A percentile compares a stretch with the other conserved stretches of the same genome.
Evolutionary conservation across 495 filamentous ascomycete species (phyloP).

Genomic region (Penicillium goetzii): DNA sequence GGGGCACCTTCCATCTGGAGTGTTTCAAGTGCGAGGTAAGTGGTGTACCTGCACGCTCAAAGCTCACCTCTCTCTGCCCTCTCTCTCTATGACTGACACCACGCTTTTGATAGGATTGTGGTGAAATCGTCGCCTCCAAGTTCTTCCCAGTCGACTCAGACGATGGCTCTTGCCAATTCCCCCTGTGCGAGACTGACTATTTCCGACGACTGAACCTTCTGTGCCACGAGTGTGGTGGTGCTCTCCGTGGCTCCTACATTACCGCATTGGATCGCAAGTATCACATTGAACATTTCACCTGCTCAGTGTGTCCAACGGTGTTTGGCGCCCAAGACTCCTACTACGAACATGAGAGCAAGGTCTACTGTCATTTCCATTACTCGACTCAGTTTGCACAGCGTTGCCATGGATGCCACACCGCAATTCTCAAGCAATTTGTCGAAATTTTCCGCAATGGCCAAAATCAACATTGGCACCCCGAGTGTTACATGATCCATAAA

Average conservation of each 20-base stretch:
- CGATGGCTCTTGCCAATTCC: conserved; percentile 82
- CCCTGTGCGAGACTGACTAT: conserved; percentile 97
- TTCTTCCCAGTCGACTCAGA: conserved; percentile 97
- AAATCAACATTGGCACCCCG: conserved; percentile 99
- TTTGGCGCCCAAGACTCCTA: conserved; percentile 98
- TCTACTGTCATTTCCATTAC: conserved; percentile 99
- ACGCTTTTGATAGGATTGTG: conserved; percentile 74
- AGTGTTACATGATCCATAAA: conserved; percentile 99
- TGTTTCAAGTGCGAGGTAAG: conserved; percentile 97
- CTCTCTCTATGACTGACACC: neutral
- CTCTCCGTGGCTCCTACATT: conserved; percentile 96
- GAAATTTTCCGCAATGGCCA: conserved; percentile 97
- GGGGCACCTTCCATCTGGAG: conserved; percentile 92
- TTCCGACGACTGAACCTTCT: conserved; percentile 90
- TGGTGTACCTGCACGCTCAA: conserved; percentile 20
- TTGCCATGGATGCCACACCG: conserved; percentile 94
- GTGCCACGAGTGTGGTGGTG: conserved; percentile 89
- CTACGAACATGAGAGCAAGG: conserved; percentile 95
- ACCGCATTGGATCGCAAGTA: conserved; percentile 97
- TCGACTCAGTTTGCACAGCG: conserved; percentile 95
- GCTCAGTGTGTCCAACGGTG: conserved; percentile 93
- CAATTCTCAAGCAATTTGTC: conserved; percentile 99
- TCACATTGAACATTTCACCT: conserved; percentile 99
- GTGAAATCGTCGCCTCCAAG: conserved; percentile 93
- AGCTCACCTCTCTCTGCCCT: neutral